A percentile compares a stretch with the other conserved stretches of the same genome.
Conservation (phyloP, 2,329 filamentous ascomycete species). For the Ophiostoma perfectum region DNA sequence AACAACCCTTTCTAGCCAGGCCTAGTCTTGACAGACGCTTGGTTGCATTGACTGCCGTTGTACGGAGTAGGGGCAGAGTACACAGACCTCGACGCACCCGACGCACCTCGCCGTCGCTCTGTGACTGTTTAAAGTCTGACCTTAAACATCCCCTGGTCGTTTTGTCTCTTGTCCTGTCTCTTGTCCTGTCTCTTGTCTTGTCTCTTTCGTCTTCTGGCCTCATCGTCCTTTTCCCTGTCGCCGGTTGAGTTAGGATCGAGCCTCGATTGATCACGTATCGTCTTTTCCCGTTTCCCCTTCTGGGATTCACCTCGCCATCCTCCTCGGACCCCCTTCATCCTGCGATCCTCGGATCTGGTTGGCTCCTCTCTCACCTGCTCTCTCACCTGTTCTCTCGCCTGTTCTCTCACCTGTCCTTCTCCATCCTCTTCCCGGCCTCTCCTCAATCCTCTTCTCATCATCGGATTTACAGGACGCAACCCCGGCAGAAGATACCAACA, state of each 20-base stretch:
- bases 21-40: slow-evolving; percentile 15
- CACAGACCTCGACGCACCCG: slow-evolving; percentile 13
- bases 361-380: neutral
- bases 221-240: neutral
- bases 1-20: neutral
- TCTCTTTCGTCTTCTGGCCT: neutral
- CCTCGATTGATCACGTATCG: too few relatives aligned
- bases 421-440: neutral
- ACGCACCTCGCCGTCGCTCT: slow-evolving; percentile 13
- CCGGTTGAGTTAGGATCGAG: neutral
- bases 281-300: too few relatives aligned
- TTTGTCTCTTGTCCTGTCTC: neutral
- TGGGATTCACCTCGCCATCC: neutral
- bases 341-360: too few relatives aligned
- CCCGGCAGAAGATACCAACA: too few relatives aligned
- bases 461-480: too few relatives aligned
- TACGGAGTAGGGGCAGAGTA: slow-evolving; percentile 8
- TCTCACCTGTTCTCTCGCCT: neutral
- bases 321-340: neutral
- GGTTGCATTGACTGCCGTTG: slow-evolving; percentile 16
- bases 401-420: neutral
- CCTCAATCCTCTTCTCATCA: neutral
- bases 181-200: neutral
- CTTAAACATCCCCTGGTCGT: neutral
- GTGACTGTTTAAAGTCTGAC: neutral